Evolutionary conservation across 139 green algal species (phyloP).

Genomic region (Chlorella sorokiniana): DNA sequence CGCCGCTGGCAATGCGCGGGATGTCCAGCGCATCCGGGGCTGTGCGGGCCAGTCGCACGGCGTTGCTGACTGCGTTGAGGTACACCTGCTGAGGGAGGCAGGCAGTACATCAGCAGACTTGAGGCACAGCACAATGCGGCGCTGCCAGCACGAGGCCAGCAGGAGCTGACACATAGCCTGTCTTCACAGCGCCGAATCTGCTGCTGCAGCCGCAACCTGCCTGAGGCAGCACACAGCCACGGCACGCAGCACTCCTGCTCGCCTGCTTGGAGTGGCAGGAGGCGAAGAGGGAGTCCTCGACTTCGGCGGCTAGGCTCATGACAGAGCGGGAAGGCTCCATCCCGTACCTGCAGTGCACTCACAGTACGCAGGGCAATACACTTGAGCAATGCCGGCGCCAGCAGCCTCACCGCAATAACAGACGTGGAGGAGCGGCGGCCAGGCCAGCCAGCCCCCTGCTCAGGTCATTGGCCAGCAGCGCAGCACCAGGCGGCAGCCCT

Average conservation of each 20-base stretch:
- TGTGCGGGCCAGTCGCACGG: slow-evolving; percentile 6
- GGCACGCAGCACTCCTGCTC: neutral
- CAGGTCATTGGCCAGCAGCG: too few relatives aligned
- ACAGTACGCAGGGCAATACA: neutral
- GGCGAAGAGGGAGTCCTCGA: slow-evolving; percentile 11
- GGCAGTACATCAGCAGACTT: too few relatives aligned
- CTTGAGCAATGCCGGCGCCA: neutral
- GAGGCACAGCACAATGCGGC: neutral
- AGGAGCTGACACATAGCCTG: neutral
- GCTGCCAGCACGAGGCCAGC: neutral
- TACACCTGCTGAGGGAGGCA: neutral
- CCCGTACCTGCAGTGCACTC: neutral
- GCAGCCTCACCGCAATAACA: neutral
- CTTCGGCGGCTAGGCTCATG: neutral
- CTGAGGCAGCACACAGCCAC: neutral
- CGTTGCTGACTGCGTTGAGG: slow-evolving; percentile 12
- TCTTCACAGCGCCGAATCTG: neutral
- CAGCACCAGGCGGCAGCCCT: too few relatives aligned
- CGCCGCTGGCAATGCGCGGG: slow-evolving; percentile 19
- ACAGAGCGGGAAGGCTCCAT: neutral
- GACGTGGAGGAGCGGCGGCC: too few relatives aligned
- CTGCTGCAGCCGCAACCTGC: neutral
- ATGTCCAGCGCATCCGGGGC: slow-evolving; percentile 12
- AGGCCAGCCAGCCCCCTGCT: too few relatives aligned
- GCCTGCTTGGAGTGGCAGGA: slow-evolving; percentile 26